Evolutionary conservation across 371 early-diverging fungal species (phyloP).

Genomic region (Mucor plumbeus): DNA sequence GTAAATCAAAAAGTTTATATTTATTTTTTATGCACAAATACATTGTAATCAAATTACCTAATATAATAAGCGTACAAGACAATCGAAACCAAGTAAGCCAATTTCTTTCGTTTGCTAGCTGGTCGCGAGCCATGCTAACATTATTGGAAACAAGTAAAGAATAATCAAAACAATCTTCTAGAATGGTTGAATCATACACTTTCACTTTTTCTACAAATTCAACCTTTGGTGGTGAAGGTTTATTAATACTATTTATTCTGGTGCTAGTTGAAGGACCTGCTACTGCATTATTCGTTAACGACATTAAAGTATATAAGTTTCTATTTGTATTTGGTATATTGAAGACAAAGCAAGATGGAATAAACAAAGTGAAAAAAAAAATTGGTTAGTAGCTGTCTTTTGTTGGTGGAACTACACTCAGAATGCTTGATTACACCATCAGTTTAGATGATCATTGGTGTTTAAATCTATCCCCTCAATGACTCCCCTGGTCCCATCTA

Average conservation of each 20-base stretch:
- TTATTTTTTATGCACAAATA: neutral
- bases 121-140: slow-evolving; percentile 41
- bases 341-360: neutral
- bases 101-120: slow-evolving; percentile 53
- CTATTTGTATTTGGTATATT: neutral
- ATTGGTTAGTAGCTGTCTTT: neutral
- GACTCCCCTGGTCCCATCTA: neutral
- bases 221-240: slow-evolving; percentile 2
- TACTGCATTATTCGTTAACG: slow-evolving; percentile 11
- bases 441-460: neutral
- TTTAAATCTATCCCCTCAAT: neutral
- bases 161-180: slow-evolving; percentile 26
- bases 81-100: slow-evolving; percentile 48
- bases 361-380: neutral
- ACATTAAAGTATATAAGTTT: neutral
- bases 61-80: slow-evolving; percentile 43
- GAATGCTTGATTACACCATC: slow-evolving; percentile 4
- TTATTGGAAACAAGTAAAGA: slow-evolving; percentile 34
- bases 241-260: slow-evolving; percentile 1
- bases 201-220: slow-evolving; percentile 22
- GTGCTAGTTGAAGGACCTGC: slow-evolving; percentile 12
- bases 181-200: neutral
- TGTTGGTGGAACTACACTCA: neutral
- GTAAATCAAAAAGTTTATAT: neutral
- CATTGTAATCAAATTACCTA: slow-evolving; percentile 32